Base-by-base conservation (phyloP, 805 yeast genomes). In the Clavispora fructus region DNA sequence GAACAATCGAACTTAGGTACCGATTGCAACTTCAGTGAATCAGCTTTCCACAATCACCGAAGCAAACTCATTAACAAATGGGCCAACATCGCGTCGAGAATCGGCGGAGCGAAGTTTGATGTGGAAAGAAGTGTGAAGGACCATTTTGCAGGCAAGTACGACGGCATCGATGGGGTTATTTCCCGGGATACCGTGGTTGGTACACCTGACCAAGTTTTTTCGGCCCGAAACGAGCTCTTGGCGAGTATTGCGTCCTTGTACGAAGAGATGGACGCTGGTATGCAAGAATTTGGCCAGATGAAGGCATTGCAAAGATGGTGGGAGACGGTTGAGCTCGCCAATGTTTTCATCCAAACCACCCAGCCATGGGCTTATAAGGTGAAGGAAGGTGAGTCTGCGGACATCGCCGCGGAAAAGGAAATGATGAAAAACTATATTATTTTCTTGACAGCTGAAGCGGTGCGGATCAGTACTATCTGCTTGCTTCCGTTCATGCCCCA, bases 21-120 rank as follows among this genome's bases (percentile, higher is more conserved):
- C 27, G 99, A 94, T 65, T 80, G 91, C 54, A 90, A 90, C 55
- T 94, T 84, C 61, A 77, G 83, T 29, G 87, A 83, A 42, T 74
- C 67, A 13, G 73, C 73, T 35, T 67, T 87, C 45, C 67, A 67
- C 37, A 60, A 62, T 28, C 65, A 81, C 7, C 74, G 95, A 51
- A 82, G 80, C 30, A 79, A 81, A 54, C 69, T 92, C 35, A 82
- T 88, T 46, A 88, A 89, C 49, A 91, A 91, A 61, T 83, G 83
- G 67, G 90, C 94, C 40, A 94, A 92, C 58, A 70, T 91, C 41
- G 72, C 85, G 17, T 78, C 83, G 50, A 73, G 99, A 49, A 77
- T 83, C 31, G 82, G 95, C 45, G 87, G 91, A 1, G 71, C 75
- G 30, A 80, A 82, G 46, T 92, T 92, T 57, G 64, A 75, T 57